These are phyloP conservation scores for Canna indica DNA, from an alignment of 176 grass and related monocot species.

Conservation along the genomic window DNA sequence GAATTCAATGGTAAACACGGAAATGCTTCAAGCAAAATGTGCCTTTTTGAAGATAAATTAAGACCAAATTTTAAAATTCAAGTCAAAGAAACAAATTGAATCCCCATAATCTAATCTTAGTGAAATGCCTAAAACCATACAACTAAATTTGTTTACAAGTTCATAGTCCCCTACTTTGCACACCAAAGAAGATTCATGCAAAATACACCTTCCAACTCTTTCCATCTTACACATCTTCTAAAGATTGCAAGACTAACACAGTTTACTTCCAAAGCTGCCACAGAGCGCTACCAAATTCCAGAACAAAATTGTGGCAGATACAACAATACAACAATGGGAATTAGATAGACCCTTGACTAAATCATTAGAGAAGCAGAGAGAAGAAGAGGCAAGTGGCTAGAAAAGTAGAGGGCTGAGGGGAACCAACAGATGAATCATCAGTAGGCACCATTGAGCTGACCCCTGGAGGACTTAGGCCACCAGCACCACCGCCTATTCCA, in stretches of 20 bases:
- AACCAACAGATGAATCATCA: neutral
- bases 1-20: too few relatives aligned
- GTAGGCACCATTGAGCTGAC: neutral
- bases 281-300: too few relatives aligned
- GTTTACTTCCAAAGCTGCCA: neutral
- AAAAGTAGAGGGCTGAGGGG: neutral
- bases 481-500: neutral
- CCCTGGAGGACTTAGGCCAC: constrained; percentile 7
- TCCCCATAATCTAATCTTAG: too few relatives aligned
- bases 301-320: neutral
- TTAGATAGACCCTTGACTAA: neutral
- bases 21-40: too few relatives aligned
- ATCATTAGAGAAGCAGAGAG: neutral
- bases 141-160: too few relatives aligned
- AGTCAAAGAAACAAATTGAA: too few relatives aligned
- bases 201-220: neutral
- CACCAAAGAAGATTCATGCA: too few relatives aligned
- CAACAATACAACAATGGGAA: neutral
- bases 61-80: too few relatives aligned
- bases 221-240: neutral
- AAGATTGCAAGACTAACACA: neutral
- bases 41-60: too few relatives aligned
- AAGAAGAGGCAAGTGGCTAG: neutral
- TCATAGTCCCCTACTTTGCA: too few relatives aligned
- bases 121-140: too few relatives aligned